Evolutionary conservation across 1,139 yeast genomes (phyloP).

Genomic region (Saccharomyces hybrid): DNA sequence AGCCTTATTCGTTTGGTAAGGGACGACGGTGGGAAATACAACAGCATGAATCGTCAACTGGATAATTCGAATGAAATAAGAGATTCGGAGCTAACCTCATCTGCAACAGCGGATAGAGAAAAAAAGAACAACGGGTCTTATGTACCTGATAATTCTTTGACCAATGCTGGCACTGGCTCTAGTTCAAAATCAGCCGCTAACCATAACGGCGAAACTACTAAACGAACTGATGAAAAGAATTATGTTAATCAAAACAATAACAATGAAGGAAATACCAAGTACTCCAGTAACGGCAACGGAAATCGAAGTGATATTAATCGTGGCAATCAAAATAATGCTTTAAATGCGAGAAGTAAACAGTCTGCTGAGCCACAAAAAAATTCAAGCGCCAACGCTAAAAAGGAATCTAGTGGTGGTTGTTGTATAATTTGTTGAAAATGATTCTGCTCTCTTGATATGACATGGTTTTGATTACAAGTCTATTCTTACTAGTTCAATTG

Average conservation of each 20-base stretch:
- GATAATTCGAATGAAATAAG: neutral
- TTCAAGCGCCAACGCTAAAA: conserved; percentile 5
- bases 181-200: neutral
- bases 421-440: conserved; percentile 15
- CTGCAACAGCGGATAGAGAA: neutral
- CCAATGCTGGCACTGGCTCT: neutral
- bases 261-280: neutral
- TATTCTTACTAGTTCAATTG: neutral
- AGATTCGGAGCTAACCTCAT: neutral
- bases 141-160: neutral
- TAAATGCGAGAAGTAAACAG: neutral
- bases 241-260: neutral
- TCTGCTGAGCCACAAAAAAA: conserved; percentile 10
- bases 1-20: conserved; percentile 61
- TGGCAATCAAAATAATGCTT: neutral
- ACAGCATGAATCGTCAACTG: conserved; percentile 3
- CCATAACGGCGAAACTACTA: neutral
- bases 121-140: neutral
- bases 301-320: neutral
- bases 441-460: neutral
- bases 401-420: conserved; percentile 19
- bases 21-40: conserved; percentile 30
- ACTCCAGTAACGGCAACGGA: neutral
- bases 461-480: neutral
- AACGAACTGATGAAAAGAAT: neutral